Evolutionary conservation across 2,329 filamentous ascomycete species (phyloP), one percentile per base, ranked within the genome.

Genomic region (Colletotrichum brevisporum): DNA sequence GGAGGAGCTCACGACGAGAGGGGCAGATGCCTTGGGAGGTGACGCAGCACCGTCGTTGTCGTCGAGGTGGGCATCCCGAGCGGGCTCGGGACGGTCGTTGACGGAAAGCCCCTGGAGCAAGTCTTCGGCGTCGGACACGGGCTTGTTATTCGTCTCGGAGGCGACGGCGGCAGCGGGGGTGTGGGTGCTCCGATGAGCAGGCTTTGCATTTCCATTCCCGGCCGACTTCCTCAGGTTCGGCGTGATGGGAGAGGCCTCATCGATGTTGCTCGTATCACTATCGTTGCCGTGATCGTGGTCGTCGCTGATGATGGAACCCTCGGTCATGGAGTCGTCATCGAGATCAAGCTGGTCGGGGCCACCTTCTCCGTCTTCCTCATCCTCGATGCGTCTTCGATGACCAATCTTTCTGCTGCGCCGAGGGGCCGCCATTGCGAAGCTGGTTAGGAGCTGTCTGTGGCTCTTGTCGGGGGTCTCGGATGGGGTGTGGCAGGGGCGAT

Each of bases 341-440:
- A 88, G 78, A 56, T 91, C 89, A 67, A 86, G 81, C 61, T 83
- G 81, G 69, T 88, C 87, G 59, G 80, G 83, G 69, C 84, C 85
- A 72, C 83, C 87, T 72, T 92, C 90, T 73, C 92, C 91, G 75
- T 92, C 91, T 74, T 87, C 90, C 77, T 93, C 91, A 75, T 93
- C 90, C 79, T 90, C 90, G 73, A 90, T 86, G 74, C 90, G 88
- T 78, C 91, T 89, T 76, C 91, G 88, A 74, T 89, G 89, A 77
- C 89, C 89, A 75, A 89, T 80, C 81, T 90, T 91, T 82, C 87
- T 90, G 79, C 87, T 90, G 79, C 89, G 88, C 77, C 88, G 87
- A 76, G 86, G 78, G 69, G 78, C 79, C 77, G 82, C 83, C 85
- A 88, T 88, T 60, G 71, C 80, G 67, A 61, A 69, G 67, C 62